Conservation (phyloP, 2,329 filamentous ascomycete genomes). For the Paecilomyces dactylethromorphus region DNA sequence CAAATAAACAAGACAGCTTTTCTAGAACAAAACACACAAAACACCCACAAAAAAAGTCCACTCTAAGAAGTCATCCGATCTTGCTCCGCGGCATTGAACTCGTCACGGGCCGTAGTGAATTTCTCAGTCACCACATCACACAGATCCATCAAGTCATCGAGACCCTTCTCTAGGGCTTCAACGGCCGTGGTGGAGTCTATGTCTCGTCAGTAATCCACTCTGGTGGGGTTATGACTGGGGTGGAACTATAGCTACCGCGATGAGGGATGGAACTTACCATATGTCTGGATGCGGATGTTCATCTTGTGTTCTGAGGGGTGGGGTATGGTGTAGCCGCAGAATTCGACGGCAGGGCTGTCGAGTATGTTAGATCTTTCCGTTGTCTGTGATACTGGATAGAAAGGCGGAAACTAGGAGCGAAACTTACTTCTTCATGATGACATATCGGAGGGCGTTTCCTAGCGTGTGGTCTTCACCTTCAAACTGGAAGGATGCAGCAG, state of each 20-base stretch:
- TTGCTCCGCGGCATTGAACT: slow-evolving; percentile 43
- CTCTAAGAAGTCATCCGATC: slow-evolving; percentile 26
- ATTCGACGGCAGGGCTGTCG: slow-evolving; percentile 83
- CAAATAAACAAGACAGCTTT: neutral
- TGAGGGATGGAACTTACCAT: slow-evolving; percentile 56
- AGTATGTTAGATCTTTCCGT: slow-evolving; percentile 4
- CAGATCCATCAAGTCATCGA: slow-evolving; percentile 80
- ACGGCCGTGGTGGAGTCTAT: slow-evolving; percentile 72
- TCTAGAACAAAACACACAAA: neutral
- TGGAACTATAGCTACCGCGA: neutral
- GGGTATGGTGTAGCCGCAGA: slow-evolving; percentile 96
- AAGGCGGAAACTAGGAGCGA: neutral
- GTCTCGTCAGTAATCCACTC: slow-evolving; percentile 1
- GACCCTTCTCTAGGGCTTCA: slow-evolving; percentile 81
- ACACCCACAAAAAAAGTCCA: neutral
- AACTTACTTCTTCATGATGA: slow-evolving; percentile 96
- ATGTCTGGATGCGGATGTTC: slow-evolving; percentile 96
- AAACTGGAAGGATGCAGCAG: slow-evolving; percentile 91
- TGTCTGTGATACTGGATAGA: neutral
- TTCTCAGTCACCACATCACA: slow-evolving; percentile 93
- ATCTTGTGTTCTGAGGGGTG: slow-evolving; percentile 94
- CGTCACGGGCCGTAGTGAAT: slow-evolving; percentile 64
- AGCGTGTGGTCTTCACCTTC: slow-evolving; percentile 90
- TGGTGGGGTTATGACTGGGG: neutral
- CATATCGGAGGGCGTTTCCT: slow-evolving; percentile 86